Percentiles rank a stretch among this genome's conserved stretches.
These are phyloP conservation scores for Acacia crassicarpa DNA, from an alignment of 306 rosid species.

Conservation along the genomic window DNA sequence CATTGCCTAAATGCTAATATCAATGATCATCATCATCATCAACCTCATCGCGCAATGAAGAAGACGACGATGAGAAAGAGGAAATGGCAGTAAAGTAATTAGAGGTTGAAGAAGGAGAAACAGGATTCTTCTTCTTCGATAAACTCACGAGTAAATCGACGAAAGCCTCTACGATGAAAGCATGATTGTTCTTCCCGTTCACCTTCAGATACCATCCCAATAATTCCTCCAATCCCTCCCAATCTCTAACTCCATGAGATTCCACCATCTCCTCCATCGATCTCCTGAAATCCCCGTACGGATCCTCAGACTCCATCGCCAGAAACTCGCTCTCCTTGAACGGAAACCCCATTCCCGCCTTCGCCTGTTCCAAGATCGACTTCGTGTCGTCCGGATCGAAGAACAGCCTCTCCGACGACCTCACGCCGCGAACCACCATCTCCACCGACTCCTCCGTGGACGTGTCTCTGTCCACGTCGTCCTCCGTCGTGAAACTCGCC, in stretches of 20 bases:
- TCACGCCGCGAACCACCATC: conserved; percentile 54
- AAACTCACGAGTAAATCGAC: conserved; percentile 62
- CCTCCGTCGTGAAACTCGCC: conserved; percentile 61
- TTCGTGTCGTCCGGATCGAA: conserved; percentile 65
- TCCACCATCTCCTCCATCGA: conserved; percentile 97
- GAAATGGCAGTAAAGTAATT: conserved; percentile 53
- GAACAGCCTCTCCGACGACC: conserved; percentile 68
- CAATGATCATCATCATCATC: conserved; percentile 28
- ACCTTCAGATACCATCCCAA: conserved; percentile 69
- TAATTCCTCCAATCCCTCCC: conserved; percentile 73
- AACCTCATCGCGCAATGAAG: conserved; percentile 31
- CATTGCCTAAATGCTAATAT: not conserved
- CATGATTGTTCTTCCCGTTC: conserved; percentile 67
- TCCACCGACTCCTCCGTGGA: conserved; percentile 45
- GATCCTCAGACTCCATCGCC: conserved; percentile 76
- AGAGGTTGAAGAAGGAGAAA: conserved; percentile 22
- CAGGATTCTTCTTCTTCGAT: not conserved
- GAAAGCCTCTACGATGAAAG: conserved; percentile 70
- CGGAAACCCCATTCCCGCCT: conserved; percentile 31
- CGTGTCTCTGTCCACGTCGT: conserved; percentile 39
- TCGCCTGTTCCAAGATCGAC: conserved; percentile 55
- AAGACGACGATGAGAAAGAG: conserved; percentile 36
- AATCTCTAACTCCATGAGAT: conserved; percentile 59
- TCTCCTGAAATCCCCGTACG: conserved; percentile 61
- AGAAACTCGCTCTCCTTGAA: conserved; percentile 61